Evolutionary conservation across 139 green algal species (phyloP).

Genomic region (Eudorina sp.): DNA sequence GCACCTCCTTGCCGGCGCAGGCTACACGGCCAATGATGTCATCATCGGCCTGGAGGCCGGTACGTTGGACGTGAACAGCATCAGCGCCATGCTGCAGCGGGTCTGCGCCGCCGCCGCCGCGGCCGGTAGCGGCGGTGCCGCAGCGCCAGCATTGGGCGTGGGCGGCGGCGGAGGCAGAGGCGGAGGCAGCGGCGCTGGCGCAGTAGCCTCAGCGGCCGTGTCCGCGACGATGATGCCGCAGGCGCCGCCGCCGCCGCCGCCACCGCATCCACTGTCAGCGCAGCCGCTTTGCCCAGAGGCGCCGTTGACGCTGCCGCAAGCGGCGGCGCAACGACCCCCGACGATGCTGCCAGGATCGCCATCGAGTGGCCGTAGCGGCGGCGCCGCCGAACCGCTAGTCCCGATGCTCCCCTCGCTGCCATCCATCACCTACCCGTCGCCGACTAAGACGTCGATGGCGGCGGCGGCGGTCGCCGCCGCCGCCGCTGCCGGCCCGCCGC

Average conservation of each 20-base stretch:
- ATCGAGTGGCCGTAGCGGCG: background rate
- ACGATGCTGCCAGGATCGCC: background rate
- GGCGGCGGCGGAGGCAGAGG: background rate
- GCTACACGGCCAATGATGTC: conserved; percentile 60
- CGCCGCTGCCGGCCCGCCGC: no score
- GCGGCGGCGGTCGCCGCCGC: no score
- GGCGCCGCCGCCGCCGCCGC: background rate
- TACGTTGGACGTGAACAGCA: conserved; percentile 48
- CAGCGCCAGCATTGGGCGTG: no score
- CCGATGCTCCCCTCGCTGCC: background rate
- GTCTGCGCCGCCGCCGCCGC: background rate
- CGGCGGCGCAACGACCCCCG: background rate
- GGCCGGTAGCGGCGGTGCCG: no score
- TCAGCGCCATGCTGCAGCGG: conserved; percentile 7
- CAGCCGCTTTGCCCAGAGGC: background rate
- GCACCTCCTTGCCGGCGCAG: background rate
- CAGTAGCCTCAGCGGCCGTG: background rate
- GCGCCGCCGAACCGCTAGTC: background rate
- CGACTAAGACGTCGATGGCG: no score
- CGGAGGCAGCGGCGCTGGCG: background rate
- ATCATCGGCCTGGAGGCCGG: conserved; percentile 63
- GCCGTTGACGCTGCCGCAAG: background rate
- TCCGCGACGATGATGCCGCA: background rate
- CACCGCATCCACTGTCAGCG: background rate
- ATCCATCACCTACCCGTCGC: background rate